Evolutionary conservation across 441 rosid species (phyloP).

Genomic region (Euphorbia celastroides): DNA sequence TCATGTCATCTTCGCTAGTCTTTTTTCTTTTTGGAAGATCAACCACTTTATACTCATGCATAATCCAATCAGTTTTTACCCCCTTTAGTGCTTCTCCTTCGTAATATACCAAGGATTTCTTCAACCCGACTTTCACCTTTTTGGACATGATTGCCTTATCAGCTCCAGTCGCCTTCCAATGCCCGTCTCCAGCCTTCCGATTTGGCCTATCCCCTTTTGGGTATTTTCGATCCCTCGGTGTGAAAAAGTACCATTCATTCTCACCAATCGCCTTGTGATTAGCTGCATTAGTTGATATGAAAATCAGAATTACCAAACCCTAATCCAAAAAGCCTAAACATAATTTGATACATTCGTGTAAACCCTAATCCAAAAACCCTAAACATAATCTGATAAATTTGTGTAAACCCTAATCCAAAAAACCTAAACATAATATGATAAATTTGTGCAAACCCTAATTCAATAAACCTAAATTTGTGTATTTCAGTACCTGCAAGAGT

Average conservation of each 20-base stretch:
- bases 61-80: conserved; percentile 24
- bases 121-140: conserved; percentile 15
- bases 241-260: conserved; percentile 32
- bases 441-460: no score
- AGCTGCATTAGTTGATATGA: conserved; percentile 4
- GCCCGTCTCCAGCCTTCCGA: conserved; percentile 22
- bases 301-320: no score
- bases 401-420: no score
- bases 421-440: no score
- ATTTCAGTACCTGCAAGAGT: conserved; percentile 19
- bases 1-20: conserved; percentile 15
- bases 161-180: conserved; percentile 33
- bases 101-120: conserved; percentile 24
- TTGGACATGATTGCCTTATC: conserved; percentile 7
- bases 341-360: no score
- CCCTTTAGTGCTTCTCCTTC: conserved; percentile 23
- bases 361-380: no score
- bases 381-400: no score
- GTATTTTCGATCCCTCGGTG: conserved; percentile 29
- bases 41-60: conserved; percentile 27
- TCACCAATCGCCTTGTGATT: conserved; percentile 14
- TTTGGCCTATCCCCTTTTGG: conserved; percentile 29
- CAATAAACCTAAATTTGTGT: no score
- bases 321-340: no score
- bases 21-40: conserved; percentile 10